Percentiles rank a stretch among this genome's conserved stretches.
phyloP scores from a whole-genome alignment of 2,329 filamentous ascomycete genomes.

The Epichloe sibirici region DNA sequence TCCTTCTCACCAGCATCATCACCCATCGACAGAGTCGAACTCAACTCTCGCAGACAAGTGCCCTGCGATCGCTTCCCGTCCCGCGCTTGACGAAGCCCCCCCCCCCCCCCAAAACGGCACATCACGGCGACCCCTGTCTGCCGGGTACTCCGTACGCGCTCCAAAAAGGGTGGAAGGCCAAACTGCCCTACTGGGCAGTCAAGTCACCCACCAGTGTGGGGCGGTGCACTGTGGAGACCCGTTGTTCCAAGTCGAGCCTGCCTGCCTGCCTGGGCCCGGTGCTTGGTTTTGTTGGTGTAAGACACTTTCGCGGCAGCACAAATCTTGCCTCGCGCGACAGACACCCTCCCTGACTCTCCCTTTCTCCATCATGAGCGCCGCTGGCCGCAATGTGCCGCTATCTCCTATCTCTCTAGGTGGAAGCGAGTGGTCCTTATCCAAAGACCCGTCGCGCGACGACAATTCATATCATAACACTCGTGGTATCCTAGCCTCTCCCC shows the following conservation, averaged over 20 bases:
- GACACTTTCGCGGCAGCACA: slow-evolving; percentile 8
- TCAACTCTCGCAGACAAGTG: background rate
- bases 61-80: background rate
- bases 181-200: background rate
- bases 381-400: slow-evolving; percentile 59
- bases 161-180: background rate
- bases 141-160: background rate
- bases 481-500: slow-evolving; percentile 54
- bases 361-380: slow-evolving; percentile 44
- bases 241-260: slow-evolving; percentile 2
- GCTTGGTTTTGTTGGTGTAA: slow-evolving; percentile 9
- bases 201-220: background rate
- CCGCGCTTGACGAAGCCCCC: background rate
- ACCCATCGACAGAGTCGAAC: background rate
- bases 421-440: slow-evolving; percentile 68
- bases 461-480: slow-evolving; percentile 39
- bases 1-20: background rate
- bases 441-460: slow-evolving; percentile 48
- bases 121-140: background rate
- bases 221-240: slow-evolving; percentile 2
- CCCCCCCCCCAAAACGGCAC: too few species aligned
- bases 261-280: background rate
- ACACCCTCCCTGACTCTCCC: slow-evolving; percentile 10
- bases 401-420: slow-evolving; percentile 75
- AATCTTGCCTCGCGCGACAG: slow-evolving; percentile 11